A percentile compares a stretch with the other conserved stretches of the same genome.
Evolutionary conservation across 2,329 filamentous ascomycete species (phyloP).

Genomic region (Aspergillus awamori): DNA sequence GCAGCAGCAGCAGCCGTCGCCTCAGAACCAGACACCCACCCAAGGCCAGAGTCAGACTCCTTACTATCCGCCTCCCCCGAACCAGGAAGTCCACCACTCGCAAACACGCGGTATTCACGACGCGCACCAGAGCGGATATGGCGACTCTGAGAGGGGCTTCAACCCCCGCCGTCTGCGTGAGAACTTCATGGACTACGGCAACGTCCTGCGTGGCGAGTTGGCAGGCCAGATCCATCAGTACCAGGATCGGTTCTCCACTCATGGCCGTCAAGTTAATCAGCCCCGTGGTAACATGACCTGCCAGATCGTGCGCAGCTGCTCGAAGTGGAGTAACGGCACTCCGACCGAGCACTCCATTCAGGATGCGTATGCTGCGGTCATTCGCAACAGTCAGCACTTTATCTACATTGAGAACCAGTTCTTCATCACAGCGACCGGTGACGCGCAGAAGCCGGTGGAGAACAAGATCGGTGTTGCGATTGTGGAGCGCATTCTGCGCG

Average conservation of each 20-base stretch:
- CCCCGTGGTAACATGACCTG: conserved; percentile 41
- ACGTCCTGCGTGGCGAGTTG: conserved; percentile 43
- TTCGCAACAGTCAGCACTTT: conserved; percentile 84
- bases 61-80: conserved; percentile 48
- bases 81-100: conserved; percentile 35
- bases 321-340: conserved; percentile 97
- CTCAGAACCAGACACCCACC: conserved; percentile 14
- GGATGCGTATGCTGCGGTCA: conserved; percentile 82
- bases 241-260: conserved; percentile 39
- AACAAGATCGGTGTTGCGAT: conserved; percentile 92
- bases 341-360: conserved; percentile 79
- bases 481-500: conserved; percentile 82
- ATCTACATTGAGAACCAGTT: conserved; percentile 99
- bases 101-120: conserved; percentile 38
- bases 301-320: conserved; percentile 70
- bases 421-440: conserved; percentile 92
- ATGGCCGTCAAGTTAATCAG: conserved; percentile 18
- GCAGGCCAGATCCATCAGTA: conserved; percentile 50
- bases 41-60: conserved; percentile 34
- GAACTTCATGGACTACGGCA: conserved; percentile 43
- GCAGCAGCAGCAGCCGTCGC: neutral
- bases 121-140: conserved; percentile 39
- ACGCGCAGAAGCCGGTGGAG: conserved; percentile 79
- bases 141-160: conserved; percentile 37
- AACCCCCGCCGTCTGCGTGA: conserved; percentile 36